These are phyloP conservation scores for Strobilomyces confusus DNA, from an alignment of 768 basidiomycete genomes.

Conservation along the genomic window DNA sequence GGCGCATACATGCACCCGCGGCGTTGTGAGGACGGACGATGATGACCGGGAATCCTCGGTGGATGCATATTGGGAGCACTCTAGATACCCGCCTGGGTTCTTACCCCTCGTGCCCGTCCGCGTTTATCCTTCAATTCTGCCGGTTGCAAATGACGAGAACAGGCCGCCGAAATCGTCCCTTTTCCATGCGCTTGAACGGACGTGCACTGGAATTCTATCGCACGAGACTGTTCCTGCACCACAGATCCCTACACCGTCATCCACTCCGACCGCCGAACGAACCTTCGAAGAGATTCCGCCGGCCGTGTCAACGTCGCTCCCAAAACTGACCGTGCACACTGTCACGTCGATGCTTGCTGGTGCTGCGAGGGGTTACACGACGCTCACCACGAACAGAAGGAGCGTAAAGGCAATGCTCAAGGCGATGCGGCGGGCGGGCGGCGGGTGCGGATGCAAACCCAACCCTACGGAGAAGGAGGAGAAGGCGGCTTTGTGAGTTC, in stretches of 20 bases:
- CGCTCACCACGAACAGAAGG: conserved; percentile 80
- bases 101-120: conserved; percentile 58
- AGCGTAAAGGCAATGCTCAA: conserved; percentile 73
- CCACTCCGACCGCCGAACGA: no score
- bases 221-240: conserved; percentile 31
- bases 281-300: no score
- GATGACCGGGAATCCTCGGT: conserved; percentile 18
- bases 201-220: conserved; percentile 53
- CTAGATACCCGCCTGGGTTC: conserved; percentile 52
- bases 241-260: neutral
- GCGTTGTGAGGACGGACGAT: neutral
- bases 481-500: conserved; percentile 59
- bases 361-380: conserved; percentile 69
- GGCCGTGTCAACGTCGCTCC: conserved; percentile 44
- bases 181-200: conserved; percentile 45
- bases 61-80: conserved; percentile 56
- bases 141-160: neutral
- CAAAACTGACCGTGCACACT: conserved; percentile 71
- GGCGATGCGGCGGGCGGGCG: conserved; percentile 45
- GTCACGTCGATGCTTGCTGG: conserved; percentile 71
- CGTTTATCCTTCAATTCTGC: conserved; percentile 39
- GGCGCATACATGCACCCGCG: neutral
- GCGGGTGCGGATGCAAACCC: conserved; percentile 6
- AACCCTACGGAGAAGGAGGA: conserved; percentile 14
- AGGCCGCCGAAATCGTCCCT: conserved; percentile 26